These are phyloP conservation scores for Santalum album DNA, from an alignment of 164 flowering plant genomes.

Conservation along the genomic window DNA sequence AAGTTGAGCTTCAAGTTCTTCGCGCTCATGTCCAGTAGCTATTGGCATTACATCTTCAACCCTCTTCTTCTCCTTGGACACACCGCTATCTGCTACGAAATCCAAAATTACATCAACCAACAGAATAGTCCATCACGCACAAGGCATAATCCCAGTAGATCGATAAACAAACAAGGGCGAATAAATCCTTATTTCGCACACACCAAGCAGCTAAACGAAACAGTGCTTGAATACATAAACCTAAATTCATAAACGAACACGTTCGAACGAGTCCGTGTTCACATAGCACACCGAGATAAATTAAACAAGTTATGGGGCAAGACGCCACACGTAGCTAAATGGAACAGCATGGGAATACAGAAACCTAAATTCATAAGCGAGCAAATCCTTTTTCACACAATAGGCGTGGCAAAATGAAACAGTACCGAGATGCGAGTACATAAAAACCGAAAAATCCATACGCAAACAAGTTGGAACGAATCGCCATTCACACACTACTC, in stretches of 20 bases:
- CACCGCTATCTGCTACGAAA: conserved; percentile 16
- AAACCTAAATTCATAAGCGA: no score
- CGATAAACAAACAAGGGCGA: neutral
- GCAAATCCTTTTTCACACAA: no score
- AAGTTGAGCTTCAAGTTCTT: conserved; percentile 81
- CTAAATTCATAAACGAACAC: neutral
- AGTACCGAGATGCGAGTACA: no score
- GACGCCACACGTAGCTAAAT: no score
- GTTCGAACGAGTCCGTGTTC: no score
- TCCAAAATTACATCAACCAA: neutral
- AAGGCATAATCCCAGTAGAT: neutral
- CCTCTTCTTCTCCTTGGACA: conserved; percentile 33
- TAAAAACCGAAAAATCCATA: neutral
- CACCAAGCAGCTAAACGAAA: no score
- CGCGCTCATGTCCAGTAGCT: conserved; percentile 95
- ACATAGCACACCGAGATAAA: neutral
- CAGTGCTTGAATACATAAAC: no score
- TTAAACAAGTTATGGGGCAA: no score
- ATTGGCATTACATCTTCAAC: conserved; percentile 88
- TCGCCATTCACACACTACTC: no score
- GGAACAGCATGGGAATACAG: no score
- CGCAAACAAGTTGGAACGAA: neutral
- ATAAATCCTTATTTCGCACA: neutral
- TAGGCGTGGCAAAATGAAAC: no score
- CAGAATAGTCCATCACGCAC: neutral